These are phyloP conservation scores for Agrocybe chaxingu DNA, from an alignment of 768 basidiomycete species.

Conservation along the genomic window DNA sequence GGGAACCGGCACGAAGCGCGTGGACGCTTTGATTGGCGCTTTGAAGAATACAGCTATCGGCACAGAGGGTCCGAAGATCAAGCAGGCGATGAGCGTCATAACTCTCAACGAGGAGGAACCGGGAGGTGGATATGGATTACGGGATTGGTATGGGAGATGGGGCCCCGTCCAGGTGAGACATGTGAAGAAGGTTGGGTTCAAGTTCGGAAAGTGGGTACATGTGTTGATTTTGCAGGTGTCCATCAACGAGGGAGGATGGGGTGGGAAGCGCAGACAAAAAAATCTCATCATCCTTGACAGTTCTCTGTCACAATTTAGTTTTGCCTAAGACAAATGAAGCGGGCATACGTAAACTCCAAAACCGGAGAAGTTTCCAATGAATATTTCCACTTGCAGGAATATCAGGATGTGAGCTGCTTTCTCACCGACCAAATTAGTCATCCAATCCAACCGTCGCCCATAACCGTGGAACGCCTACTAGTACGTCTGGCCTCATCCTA, in stretches of 20 bases:
- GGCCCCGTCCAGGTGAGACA: slow-evolving; percentile 18
- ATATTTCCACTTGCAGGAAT: too few relatives aligned
- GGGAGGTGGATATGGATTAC: slow-evolving; percentile 13
- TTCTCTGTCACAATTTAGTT: too few relatives aligned
- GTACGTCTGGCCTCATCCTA: too few relatives aligned
- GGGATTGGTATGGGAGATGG: slow-evolving; percentile 19
- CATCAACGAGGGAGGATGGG: background rate
- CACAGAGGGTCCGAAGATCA: slow-evolving; percentile 2
- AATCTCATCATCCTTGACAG: too few relatives aligned
- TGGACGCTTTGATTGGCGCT: slow-evolving; percentile 5
- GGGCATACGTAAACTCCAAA: too few relatives aligned
- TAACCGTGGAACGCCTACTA: too few relatives aligned
- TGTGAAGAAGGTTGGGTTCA: slow-evolving; percentile 18
- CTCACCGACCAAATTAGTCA: too few relatives aligned
- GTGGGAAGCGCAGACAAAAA: too few relatives aligned
- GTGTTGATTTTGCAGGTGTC: slow-evolving; percentile 16
- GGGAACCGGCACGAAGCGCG: slow-evolving; percentile 12
- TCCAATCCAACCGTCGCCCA: too few relatives aligned
- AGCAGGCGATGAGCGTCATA: slow-evolving; percentile 17
- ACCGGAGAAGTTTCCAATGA: too few relatives aligned
- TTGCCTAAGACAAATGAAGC: too few relatives aligned
- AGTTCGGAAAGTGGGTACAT: slow-evolving; percentile 20
- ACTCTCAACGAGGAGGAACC: slow-evolving; percentile 12
- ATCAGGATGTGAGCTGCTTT: too few relatives aligned
- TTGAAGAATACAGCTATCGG: background rate